Evolutionary conservation across 2,329 filamentous ascomycete genomes (phyloP).

Genomic region (Bipolaris victoriae): DNA sequence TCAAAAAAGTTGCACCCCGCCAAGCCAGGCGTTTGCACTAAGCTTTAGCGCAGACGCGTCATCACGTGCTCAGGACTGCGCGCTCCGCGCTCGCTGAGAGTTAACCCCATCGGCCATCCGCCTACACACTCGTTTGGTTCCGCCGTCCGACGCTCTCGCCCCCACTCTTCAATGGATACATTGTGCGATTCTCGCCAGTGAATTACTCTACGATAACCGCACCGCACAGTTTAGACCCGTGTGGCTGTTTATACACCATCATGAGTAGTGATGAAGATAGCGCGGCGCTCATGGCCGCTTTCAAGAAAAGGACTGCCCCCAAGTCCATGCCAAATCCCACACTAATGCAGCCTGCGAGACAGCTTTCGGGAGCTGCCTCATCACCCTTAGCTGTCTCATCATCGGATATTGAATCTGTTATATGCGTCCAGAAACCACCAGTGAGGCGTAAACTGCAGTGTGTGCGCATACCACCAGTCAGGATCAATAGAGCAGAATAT

Average conservation of each 20-base stretch:
- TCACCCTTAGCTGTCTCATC: constrained; percentile 20
- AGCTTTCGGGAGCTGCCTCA: constrained; percentile 9
- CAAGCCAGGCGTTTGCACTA: constrained; percentile 11
- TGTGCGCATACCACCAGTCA: constrained; percentile 36
- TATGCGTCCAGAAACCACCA: neutral
- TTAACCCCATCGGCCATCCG: neutral
- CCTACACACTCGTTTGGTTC: neutral
- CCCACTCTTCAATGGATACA: neutral
- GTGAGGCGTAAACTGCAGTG: constrained; percentile 24
- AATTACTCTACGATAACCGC: neutral
- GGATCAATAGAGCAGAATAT: constrained; percentile 41
- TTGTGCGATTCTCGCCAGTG: neutral
- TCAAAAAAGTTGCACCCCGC: constrained; percentile 14
- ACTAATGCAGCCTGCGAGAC: neutral
- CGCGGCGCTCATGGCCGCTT: constrained; percentile 37
- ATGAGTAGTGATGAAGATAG: constrained; percentile 40
- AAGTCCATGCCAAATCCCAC: constrained; percentile 4
- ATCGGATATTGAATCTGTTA: neutral
- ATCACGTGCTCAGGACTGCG: constrained; percentile 19
- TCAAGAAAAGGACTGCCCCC: constrained; percentile 20
- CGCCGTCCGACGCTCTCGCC: neutral
- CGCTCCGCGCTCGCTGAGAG: neutral
- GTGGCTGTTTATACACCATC: neutral
- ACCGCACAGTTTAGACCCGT: neutral
- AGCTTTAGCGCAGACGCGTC: constrained; percentile 10